Percentiles rank a stretch among this genome's conserved stretches.
Evolutionary conservation across 139 green algal genomes (phyloP).

Genomic region (Axilococcus clingmanii): DNA sequence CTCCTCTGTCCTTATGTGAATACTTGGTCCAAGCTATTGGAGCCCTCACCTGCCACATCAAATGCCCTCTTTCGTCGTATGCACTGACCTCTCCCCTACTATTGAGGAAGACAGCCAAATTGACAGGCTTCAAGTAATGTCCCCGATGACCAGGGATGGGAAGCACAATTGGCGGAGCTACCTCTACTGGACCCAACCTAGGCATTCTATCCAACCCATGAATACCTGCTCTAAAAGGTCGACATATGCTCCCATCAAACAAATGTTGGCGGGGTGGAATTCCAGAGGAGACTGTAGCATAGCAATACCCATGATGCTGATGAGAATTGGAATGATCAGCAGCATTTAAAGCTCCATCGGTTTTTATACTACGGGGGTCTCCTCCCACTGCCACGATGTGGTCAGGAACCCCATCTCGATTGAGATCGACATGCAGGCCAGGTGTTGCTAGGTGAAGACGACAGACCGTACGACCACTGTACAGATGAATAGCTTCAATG

Average conservation of each 20-base stretch:
- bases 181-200: slow-evolving; percentile 9
- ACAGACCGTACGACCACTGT: slow-evolving; percentile 68
- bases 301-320: slow-evolving; percentile 2
- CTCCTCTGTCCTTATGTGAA: neutral
- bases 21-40: neutral
- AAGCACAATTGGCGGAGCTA: slow-evolving; percentile 64
- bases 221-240: slow-evolving; percentile 2
- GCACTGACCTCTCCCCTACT: slow-evolving; percentile 68
- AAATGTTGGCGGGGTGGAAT: slow-evolving; percentile 58
- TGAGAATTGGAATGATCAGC: neutral
- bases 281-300: slow-evolving; percentile 46
- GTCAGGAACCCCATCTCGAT: slow-evolving; percentile 91
- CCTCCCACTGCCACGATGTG: slow-evolving; percentile 55
- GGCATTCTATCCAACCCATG: neutral
- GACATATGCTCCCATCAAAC: slow-evolving; percentile 78
- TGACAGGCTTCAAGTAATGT: slow-evolving; percentile 23
- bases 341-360: slow-evolving; percentile 1
- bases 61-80: slow-evolving; percentile 36
- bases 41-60: slow-evolving; percentile 47
- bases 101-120: slow-evolving; percentile 64
- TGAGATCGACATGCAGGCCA: slow-evolving; percentile 86
- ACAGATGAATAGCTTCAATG: slow-evolving; percentile 86
- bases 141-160: slow-evolving; percentile 47
- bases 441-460: slow-evolving; percentile 63
- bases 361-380: slow-evolving; percentile 1